Base-by-base conservation (phyloP, 768 basidiomycete species). In the Thelephora aurantiotincta region DNA sequence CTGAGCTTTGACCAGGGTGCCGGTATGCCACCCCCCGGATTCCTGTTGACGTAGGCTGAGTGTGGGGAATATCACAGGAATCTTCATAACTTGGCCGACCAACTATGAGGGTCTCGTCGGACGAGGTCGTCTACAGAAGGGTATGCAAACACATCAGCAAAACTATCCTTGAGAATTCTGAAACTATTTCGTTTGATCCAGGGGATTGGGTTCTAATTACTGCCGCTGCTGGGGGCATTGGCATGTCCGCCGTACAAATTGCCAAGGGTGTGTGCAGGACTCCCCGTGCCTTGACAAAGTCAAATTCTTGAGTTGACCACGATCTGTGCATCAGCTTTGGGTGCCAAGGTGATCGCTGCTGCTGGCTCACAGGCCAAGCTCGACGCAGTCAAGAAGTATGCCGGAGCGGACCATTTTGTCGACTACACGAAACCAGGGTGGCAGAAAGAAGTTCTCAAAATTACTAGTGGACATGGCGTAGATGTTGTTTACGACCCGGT, bases 141-240 rank as follows among this genome's bases (percentile, higher is more conserved):
- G 88, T 80, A 34, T 43, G 68, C 22, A n/a, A 20, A 7, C 12
- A 2, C 5, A n/a, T 9, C 18, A 14, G n/a, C 22, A 12, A 37
- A 11, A 22, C 18, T 14, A 35, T 3, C 14, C 3, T 23, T 22
- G n/a, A 9, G n/a, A 33, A 46, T 49, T 42, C 44, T 18, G 6
- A 5, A 34, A n/a, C 46, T 36, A 37, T 11, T 12, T 22, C 9
- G 3, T n/a, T 12, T 3, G 3, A 36, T 33, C 6, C 44, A 85
- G 86, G 85, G 18, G 94, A 97, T 65, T 91, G 83, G 77, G 77
- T 96, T 2, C 77, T 99, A 2, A 81, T 98, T 3, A 89, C 90
- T 44, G 94, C 92, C 6, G 87, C 88, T n/a, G 94, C 93, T 1
- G 94, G 94, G 2, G 94, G 92, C 11, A 92, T 98, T 4, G 93